These are phyloP conservation scores for Colletotrichum aenigma DNA, from an alignment of 2,329 filamentous ascomycete species.

Conservation along the genomic window DNA sequence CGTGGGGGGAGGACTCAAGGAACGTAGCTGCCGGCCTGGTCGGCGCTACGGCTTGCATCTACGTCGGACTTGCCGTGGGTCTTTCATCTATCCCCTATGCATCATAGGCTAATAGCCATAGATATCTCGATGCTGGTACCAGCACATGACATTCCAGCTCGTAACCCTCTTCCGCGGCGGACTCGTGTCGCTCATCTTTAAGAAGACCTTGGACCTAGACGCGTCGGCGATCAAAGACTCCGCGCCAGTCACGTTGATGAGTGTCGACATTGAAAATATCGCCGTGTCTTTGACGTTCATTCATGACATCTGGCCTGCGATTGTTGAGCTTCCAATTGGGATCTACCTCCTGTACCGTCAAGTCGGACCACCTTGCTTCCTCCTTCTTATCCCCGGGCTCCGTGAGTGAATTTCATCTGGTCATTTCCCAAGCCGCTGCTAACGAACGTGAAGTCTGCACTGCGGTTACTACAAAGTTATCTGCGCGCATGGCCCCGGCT, in stretches of 20 bases:
- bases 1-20: slow-evolving; percentile 25
- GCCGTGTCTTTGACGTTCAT: slow-evolving; percentile 27
- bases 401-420: slow-evolving; percentile 21
- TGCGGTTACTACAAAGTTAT: slow-evolving; percentile 13
- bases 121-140: slow-evolving; percentile 27
- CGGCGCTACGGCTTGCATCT: slow-evolving; percentile 43
- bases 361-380: slow-evolving; percentile 32
- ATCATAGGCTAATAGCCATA: neutral
- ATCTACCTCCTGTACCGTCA: slow-evolving; percentile 39
- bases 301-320: slow-evolving; percentile 42
- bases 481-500: slow-evolving; percentile 34
- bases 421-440: neutral
- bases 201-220: slow-evolving; percentile 43
- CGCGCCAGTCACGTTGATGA: slow-evolving; percentile 49
- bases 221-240: slow-evolving; percentile 35
- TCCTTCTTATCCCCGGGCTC: slow-evolving; percentile 30
- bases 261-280: slow-evolving; percentile 45
- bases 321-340: slow-evolving; percentile 40
- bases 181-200: slow-evolving; percentile 51
- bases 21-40: slow-evolving; percentile 42
- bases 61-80: slow-evolving; percentile 44
- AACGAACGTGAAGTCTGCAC: slow-evolving; percentile 34
- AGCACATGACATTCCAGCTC: slow-evolving; percentile 38
- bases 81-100: neutral
- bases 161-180: slow-evolving; percentile 39